Base-by-base conservation (phyloP, 2,329 filamentous ascomycete species). In the Talaromyces amestolkiae region DNA sequence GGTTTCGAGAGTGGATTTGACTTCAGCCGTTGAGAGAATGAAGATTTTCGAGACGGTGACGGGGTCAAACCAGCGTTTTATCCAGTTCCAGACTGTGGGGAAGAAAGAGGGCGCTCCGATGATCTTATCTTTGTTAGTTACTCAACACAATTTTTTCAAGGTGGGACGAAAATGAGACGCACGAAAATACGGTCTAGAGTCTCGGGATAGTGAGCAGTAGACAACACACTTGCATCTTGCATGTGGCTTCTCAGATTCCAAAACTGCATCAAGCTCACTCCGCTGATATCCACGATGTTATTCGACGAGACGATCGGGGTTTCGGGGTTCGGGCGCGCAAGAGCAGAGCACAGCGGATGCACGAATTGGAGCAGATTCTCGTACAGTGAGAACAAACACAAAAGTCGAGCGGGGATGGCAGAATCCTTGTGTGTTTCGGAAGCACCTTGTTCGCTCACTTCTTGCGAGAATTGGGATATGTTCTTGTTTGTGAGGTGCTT, bases 31-130 rank as follows among this genome's bases (percentile, higher is more conserved):
- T 58, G 84, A 84, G 63, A 98, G 86, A 71, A 98, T 95, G 77
- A 96, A 97, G 76, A 98, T 97, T 82, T 98, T 98, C 72, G 92
- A 95, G 3, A 93, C 91, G 39, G 94, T 97, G 68, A 93, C 92
- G 7, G 93, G 93, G 80, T 93, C 91, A 74, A 97, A 97, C 93
- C 93, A 97, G 73, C 91, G 89, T 84, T 96, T 96, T 79, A 96
- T 86, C 92, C 93, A 97, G 70, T 91, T 88, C 93, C 93, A 77
- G 67, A 97, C 91, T 2, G 92, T 97, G 59, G 91, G 90, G 82
- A 97, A 97, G 84, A 96, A 97, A 54, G 86, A 80, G 58, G 94
- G 94, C 0, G 94, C 94, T 67, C 93, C 93, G 69, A 97, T 92
- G 73, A 98, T 90, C 85, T 87, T 67, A 54, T 45, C 54, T 37